Base-by-base conservation (phyloP, 2,329 filamentous ascomycete genomes). In the Paecilomyces variotii region DNA sequence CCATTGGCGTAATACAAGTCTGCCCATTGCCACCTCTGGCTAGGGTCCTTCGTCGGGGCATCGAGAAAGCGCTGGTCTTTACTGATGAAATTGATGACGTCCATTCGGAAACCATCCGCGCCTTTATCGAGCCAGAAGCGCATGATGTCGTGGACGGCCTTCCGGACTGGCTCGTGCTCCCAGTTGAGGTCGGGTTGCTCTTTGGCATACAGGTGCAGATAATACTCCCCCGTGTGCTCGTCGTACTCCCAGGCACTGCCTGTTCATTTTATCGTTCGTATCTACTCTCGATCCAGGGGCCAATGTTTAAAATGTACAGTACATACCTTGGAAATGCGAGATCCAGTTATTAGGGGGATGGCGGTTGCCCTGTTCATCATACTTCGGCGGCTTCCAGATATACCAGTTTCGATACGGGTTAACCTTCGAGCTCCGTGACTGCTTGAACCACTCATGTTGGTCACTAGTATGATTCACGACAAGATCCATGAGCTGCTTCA, bases 111-210 rank as follows among this genome's bases (percentile, higher is more conserved):
- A 2, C 87, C 87, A 53, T 87, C 84, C 0, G 89, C 85, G 2
- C 89, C 89, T 32, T 84, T 82, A 54, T 89, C 78, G 0, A 94
- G 81, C 90, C 90, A 94, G 70, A 92, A 94, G 30, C 83, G 81
- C 82, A 92, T 88, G 4, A 87, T 81, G 14, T 83, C 81, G 70
- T 91, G 88, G 5, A 92, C 85, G 1, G 88, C 89, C 53, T 83
- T 76, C 14, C 89, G 82, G 0, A 88, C 83, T 9, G 82, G 83
- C 0, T 80, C 79, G 59, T 87, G 88, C 67, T 92, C 88, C 89
- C 89, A 94, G 74, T 94, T 94, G n/a, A 94, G 79, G 65, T 94
- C 90, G 0, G 90, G 90, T 70, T 93, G 90, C 63, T 89, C 84
- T 4, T 82, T 82, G 5, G 87, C 85, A 70, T 90, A 95, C 10